Evolutionary conservation across 768 basidiomycete species (phyloP).

Genomic region (Suillus occidentalis): DNA sequence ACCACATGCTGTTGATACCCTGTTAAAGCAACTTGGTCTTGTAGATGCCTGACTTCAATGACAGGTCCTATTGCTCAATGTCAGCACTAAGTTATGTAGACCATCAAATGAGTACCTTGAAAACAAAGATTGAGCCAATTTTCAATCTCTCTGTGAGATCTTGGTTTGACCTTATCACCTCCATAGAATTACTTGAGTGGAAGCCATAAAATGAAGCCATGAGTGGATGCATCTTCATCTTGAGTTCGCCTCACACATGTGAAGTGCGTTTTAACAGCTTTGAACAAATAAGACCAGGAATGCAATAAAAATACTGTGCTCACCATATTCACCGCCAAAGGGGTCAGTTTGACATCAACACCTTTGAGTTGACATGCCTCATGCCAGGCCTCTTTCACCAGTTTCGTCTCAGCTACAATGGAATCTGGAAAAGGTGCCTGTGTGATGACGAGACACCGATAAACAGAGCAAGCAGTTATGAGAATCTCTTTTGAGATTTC

Average conservation of each 20-base stretch:
- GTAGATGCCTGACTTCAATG: neutral
- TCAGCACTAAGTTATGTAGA: conserved; percentile 4
- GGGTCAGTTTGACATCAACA: conserved; percentile 5
- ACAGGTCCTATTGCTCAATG: neutral
- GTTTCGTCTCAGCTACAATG: neutral
- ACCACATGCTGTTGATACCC: neutral
- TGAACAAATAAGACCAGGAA: neutral
- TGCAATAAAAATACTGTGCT: neutral
- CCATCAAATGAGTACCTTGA: neutral
- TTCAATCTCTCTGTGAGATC: neutral
- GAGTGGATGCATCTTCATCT: conserved; percentile 5
- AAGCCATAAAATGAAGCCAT: conserved; percentile 2
- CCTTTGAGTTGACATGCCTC: conserved; percentile 2
- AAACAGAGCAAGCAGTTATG: conserved; percentile 15
- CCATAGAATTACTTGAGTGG: neutral
- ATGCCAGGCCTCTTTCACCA: conserved; percentile 7
- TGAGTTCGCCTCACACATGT: conserved; percentile 12
- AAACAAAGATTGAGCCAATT: neutral
- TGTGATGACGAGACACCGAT: conserved; percentile 19
- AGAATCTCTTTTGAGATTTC: conserved; percentile 20
- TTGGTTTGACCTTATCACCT: neutral
- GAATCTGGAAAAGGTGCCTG: conserved; percentile 23
- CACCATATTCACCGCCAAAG: conserved; percentile 3
- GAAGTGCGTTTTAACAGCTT: conserved; percentile 6
- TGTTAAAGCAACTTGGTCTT: neutral